Evolutionary conservation across 192 early-diverging fungal genomes (phyloP), one percentile per base, ranked within the genome.

Genomic region (Dimargaris verticillata): DNA sequence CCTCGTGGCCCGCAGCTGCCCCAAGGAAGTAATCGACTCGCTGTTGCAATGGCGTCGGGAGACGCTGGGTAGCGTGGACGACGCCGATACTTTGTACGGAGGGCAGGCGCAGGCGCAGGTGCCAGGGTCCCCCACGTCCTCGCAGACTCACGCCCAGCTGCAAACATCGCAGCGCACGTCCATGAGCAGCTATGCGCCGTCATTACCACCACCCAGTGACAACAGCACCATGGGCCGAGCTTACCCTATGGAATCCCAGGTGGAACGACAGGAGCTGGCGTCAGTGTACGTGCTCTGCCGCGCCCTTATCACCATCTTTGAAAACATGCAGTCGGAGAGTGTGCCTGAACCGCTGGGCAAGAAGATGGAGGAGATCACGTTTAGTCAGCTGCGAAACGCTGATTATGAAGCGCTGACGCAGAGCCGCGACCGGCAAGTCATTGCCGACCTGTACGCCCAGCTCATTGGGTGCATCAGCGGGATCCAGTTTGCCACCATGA

Each of bases 331-430:
- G 50, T 70, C 80, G 18, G 80, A 83, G 44, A 77, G 81, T 14
- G 61, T 97, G 22, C 82, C 84, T 13, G 83, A 91, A 47, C 86
- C 91, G 45, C 70, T 93, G 9, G 94, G 89, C 1, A 82, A 80
- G 38, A 84, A 88, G 55, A 69, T 97, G 26, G 96, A 99, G 73
- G 91, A 95, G 66, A 83, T 94, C 44, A 85, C 92, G 20, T 97
- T 99, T 70, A 82, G 76, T 28, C 94, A 95, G 66, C 70, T 99
- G 28, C 81, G 81, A 61, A 86, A 86, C 49, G 78, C 84, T 20
- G 88, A 95, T 64, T 87, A 92, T 7, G 83, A 85, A 20, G 74
- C 77, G 15, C 72, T 88, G 57, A 71, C 82, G 50, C 68, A 82
- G 25, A 88, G 86, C 13, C 72, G 79, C 13, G 93, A 90, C 68